Percentiles rank a stretch among this genome's conserved stretches.
Evolutionary conservation across 129 eudicot species (phyloP).

Genomic region (Helianthus tuberosus): DNA sequence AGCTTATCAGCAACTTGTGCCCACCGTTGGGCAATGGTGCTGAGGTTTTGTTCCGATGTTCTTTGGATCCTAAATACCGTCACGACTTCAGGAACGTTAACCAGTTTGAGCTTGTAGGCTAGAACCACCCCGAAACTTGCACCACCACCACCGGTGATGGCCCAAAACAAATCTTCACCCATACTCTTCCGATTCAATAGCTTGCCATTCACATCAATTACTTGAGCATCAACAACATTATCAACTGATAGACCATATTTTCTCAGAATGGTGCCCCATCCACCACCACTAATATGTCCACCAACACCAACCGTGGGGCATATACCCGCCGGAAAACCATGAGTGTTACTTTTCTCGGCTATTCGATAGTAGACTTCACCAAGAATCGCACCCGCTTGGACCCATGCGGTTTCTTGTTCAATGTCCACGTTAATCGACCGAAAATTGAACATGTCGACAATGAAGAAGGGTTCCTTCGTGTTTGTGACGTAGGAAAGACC

Average conservation of each 20-base stretch:
- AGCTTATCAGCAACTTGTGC: slow-evolving; percentile 10
- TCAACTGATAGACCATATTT: slow-evolving; percentile 10
- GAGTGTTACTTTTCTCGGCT: neutral
- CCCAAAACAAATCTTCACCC: slow-evolving; percentile 21
- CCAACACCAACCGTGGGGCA: neutral
- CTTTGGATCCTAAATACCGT: neutral
- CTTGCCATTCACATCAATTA: slow-evolving; percentile 1
- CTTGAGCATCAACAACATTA: neutral
- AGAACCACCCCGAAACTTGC: slow-evolving; percentile 20
- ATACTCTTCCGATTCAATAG: neutral
- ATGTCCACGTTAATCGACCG: neutral
- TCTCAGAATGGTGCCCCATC: slow-evolving; percentile 2
- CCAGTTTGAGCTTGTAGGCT: neutral
- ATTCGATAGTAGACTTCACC: slow-evolving; percentile 14
- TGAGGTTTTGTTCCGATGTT: slow-evolving; percentile 3
- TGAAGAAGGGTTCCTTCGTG: slow-evolving; percentile 2
- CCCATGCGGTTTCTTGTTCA: neutral
- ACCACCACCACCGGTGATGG: slow-evolving; percentile 9
- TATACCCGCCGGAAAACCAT: slow-evolving; percentile 7
- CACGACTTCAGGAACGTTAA: slow-evolving; percentile 10
- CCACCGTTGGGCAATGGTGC: neutral
- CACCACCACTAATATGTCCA: slow-evolving; percentile 14
- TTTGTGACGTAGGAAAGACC: neutral
- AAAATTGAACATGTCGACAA: slow-evolving; percentile 8
- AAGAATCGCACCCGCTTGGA: slow-evolving; percentile 12